Evolutionary conservation across 805 yeast genomes (phyloP).

Genomic region (Monosporozyma servazzii): DNA sequence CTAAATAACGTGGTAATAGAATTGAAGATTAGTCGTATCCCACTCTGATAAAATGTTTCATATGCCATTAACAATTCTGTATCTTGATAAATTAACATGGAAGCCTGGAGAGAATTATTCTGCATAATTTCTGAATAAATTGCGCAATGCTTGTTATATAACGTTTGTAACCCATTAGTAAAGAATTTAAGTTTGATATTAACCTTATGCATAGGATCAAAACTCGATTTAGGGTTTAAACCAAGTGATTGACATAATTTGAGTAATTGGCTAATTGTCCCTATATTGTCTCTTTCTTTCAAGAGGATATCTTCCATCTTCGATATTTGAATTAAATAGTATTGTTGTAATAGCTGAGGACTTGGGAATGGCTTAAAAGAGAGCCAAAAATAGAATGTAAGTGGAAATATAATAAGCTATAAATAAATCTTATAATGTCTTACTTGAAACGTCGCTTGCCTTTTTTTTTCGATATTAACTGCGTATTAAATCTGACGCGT

Average conservation of each 20-base stretch:
- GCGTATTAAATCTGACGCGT: not conserved
- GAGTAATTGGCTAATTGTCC: not conserved
- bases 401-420: not conserved
- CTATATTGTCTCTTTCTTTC: not conserved
- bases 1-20: slow-evolving; percentile 10
- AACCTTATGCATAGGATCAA: slow-evolving; percentile 3
- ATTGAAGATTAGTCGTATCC: slow-evolving; percentile 10
- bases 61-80: not conserved
- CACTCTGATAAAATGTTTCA: slow-evolving; percentile 7
- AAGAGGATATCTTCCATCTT: not conserved
- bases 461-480: not conserved
- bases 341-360: not conserved
- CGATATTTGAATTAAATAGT: not conserved
- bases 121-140: not conserved
- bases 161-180: not conserved
- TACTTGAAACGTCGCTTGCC: not conserved
- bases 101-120: not conserved
- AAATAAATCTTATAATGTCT: not conserved
- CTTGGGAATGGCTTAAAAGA: not conserved
- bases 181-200: not conserved
- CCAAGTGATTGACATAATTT: slow-evolving; percentile 1
- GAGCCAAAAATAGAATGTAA: not conserved
- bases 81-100: not conserved
- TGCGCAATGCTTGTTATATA: slow-evolving; percentile 1
- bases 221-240: slow-evolving; percentile 4